A percentile compares a stretch with the other conserved stretches of the same genome.
Conservation (phyloP, 345 rosid genomes). For the Bruguiera gymnorhiza region DNA sequence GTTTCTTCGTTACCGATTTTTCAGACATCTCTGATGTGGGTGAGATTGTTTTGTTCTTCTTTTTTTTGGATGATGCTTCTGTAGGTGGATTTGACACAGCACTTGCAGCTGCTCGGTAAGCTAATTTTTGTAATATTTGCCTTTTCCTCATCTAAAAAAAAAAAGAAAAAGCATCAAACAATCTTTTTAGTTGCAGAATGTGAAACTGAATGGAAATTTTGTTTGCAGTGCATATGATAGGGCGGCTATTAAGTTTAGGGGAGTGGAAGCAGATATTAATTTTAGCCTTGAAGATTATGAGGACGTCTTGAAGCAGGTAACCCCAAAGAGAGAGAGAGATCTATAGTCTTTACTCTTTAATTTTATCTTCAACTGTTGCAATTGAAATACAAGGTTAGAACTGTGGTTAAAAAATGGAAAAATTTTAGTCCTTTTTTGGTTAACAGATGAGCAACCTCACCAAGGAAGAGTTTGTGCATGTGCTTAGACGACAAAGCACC, state of each 20-base stretch:
- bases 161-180: too few species aligned
- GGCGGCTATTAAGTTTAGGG: constrained; percentile 95
- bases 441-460: constrained; percentile 80
- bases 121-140: constrained; percentile 1
- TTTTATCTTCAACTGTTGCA: constrained; percentile 35
- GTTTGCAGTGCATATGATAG: constrained; percentile 85
- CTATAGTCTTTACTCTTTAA: not conserved
- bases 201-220: not conserved
- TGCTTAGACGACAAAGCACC: constrained; percentile 91
- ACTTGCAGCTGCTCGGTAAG: constrained; percentile 97
- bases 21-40: constrained; percentile 20
- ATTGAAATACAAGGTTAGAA: constrained; percentile 3
- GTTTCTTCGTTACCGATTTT: constrained; percentile 17
- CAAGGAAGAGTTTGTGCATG: constrained; percentile 94
- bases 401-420: constrained; percentile 19
- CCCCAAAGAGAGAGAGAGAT: not conserved
- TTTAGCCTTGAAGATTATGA: constrained; percentile 79
- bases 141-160: not conserved
- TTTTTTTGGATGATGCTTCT: constrained; percentile 10
- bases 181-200: not conserved
- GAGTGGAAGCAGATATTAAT: constrained; percentile 92
- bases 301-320: constrained; percentile 87
- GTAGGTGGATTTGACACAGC: constrained; percentile 99
- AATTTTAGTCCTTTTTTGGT: constrained; percentile 12
- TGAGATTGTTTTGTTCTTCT: constrained; percentile 8